A percentile compares a stretch with the other conserved stretches of the same genome.
Evolutionary conservation across 1,284 basidiomycete species (phyloP).

Genomic region (Fomitiporia mediterranea): DNA sequence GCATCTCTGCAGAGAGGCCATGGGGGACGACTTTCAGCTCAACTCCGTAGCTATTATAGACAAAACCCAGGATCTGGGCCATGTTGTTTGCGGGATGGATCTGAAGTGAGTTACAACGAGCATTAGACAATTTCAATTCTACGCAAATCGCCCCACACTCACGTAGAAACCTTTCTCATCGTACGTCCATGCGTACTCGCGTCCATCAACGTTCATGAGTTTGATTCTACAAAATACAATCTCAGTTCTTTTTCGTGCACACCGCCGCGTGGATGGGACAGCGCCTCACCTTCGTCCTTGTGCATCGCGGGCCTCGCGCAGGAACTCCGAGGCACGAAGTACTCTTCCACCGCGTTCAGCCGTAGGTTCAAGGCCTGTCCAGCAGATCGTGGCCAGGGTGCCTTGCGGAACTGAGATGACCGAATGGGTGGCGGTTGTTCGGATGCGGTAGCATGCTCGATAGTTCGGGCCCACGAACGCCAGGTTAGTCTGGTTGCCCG

Average conservation of each 20-base stretch:
- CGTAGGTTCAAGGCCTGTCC: constrained; percentile 6
- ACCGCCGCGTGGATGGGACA: neutral
- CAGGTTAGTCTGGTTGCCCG: constrained; percentile 10
- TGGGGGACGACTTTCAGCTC: constrained; percentile 10
- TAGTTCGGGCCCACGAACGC: constrained; percentile 8
- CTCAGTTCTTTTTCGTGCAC: neutral
- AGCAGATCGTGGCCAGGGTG: constrained; percentile 7
- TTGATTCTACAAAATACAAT: neutral
- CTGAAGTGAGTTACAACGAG: neutral
- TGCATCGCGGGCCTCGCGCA: constrained; percentile 6
- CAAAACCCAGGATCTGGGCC: constrained; percentile 3
- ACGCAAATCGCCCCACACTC: too few relatives aligned
- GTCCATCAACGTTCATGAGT: neutral
- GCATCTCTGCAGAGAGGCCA: constrained; percentile 10
- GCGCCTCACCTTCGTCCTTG: constrained; percentile 5
- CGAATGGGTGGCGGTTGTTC: constrained; percentile 2
- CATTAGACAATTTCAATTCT: too few relatives aligned
- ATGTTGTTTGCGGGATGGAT: neutral
- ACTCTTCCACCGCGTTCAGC: constrained; percentile 1
- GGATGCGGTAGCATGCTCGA: constrained; percentile 10
- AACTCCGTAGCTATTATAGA: constrained; percentile 15
- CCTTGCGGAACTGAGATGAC: neutral
- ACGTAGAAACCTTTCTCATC: constrained; percentile 16
- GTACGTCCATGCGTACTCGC: constrained; percentile 12
- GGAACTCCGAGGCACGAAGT: constrained; percentile 10